Evolutionary conservation across 2,329 filamentous ascomycete genomes (phyloP), one percentile per base, ranked within the genome.

Genomic region (Nemania sp.): DNA sequence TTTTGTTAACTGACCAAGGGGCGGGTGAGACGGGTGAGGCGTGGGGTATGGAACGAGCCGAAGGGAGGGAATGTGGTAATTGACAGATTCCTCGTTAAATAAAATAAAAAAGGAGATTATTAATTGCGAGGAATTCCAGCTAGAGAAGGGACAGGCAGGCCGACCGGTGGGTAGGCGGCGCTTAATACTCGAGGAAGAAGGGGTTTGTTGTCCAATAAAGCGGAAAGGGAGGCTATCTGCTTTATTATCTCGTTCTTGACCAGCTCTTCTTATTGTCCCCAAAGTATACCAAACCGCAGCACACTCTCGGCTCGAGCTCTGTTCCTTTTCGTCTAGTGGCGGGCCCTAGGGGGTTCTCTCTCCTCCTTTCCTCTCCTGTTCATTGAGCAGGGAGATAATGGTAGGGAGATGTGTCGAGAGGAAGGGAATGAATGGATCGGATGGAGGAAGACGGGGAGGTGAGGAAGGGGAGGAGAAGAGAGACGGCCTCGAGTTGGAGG

Each of bases 371-470:
- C 68, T 67, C 65, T 65, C 65, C 61, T 65, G 62, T 58, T 61
- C 47, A 62, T 61, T 61, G 52, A 59, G 54, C 57, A 64, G 56
- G 75, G 77, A 80, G 75, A 73, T 75, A 73, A 71, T 74, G 70
- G 74, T 59, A 56, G 60, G 62, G 64, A 65, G 62, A 62, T 59
- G 56, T 60, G 52, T 65, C 52, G 61, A 73, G 74, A 74, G 75
- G 56, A 61, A 78, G 75, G 73, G 75, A 81, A 81, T 75, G 78
- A 80, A 77, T 80, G 77, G 76, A 76, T 74, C 72, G 70, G 74
- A 74, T 70, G 64, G 66, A 67, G 65, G 68, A 71, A 70, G 71
- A 71, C 46, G 50, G 49, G 53, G 57, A 60, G 57, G 58, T 56
- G 52, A 59, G 53, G 53, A 61, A 56, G 49, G 56, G 52, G 69